Evolutionary conservation across 148 eudicot species (phyloP).

Genomic region (Hydrangea macrophylla): DNA sequence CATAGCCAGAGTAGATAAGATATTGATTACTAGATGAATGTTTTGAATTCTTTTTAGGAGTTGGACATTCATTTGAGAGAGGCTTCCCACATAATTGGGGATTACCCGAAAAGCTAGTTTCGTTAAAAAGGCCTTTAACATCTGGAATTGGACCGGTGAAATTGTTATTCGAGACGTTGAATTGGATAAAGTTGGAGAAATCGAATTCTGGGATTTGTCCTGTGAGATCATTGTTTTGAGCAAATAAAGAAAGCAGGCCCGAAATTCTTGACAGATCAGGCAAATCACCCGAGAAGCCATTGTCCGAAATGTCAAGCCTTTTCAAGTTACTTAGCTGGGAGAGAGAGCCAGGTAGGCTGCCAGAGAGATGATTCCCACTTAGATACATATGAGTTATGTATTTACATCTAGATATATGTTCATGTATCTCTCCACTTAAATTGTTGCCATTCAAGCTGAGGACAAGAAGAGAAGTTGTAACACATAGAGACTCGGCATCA

Average conservation of each 20-base stretch:
- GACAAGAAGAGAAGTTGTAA: constrained; percentile 10
- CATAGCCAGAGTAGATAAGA: constrained; percentile 27
- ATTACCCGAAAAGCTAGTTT: constrained; percentile 37
- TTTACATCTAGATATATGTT: constrained; percentile 32
- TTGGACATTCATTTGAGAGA: constrained; percentile 26
- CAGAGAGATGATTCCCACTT: constrained; percentile 27
- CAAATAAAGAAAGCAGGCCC: constrained; percentile 34
- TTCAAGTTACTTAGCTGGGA: constrained; percentile 26
- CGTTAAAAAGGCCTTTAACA: constrained; percentile 17
- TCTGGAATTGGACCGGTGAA: constrained; percentile 39
- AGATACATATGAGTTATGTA: constrained; percentile 33
- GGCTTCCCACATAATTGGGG: constrained; percentile 39
- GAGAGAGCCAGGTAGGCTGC: constrained; percentile 31
- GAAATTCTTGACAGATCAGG: constrained; percentile 37
- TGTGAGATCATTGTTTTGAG: constrained; percentile 32
- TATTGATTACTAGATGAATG: not conserved
- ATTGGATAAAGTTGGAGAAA: constrained; percentile 29
- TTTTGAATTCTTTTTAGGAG: constrained; percentile 12
- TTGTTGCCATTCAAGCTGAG: constrained; percentile 33
- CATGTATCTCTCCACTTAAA: constrained; percentile 28
- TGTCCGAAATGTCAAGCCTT: constrained; percentile 34
- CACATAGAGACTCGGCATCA: constrained; percentile 34
- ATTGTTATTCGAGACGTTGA: constrained; percentile 42
- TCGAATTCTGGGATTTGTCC: constrained; percentile 31
- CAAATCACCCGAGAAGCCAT: constrained; percentile 26